Evolutionary conservation across 768 basidiomycete species (phyloP).

Genomic region (Baorangia bicolor): DNA sequence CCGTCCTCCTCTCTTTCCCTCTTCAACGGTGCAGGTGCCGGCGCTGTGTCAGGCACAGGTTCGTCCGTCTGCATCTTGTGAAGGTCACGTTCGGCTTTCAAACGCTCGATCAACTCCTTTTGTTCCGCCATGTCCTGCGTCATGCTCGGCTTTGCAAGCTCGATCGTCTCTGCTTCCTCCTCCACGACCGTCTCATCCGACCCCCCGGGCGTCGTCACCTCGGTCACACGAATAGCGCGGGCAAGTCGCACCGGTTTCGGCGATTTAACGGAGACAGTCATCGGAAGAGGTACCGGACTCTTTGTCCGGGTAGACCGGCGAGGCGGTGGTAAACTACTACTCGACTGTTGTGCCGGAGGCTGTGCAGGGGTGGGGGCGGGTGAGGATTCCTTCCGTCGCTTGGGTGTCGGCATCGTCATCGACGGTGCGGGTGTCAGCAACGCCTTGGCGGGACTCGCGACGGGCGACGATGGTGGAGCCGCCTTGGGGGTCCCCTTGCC

Average conservation of each 20-base stretch:
- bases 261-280: constrained; percentile 35
- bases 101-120: constrained; percentile 66
- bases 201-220: constrained; percentile 46
- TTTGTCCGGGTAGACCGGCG: constrained; percentile 44
- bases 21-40: constrained; percentile 40
- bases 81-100: constrained; percentile 63
- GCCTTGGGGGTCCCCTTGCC: constrained; percentile 33
- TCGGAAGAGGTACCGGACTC: constrained; percentile 37
- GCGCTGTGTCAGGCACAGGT: constrained; percentile 1
- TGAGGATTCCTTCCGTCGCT: constrained; percentile 66
- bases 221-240: constrained; percentile 24
- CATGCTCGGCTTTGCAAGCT: constrained; percentile 61
- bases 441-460: constrained; percentile 20
- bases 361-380: constrained; percentile 28
- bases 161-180: constrained; percentile 57
- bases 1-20: constrained; percentile 46
- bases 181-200: constrained; percentile 68
- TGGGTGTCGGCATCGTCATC: constrained; percentile 47
- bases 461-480: constrained; percentile 28
- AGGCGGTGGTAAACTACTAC: constrained; percentile 37
- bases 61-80: constrained; percentile 27
- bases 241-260: constrained; percentile 27
- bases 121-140: constrained; percentile 76
- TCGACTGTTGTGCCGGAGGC: constrained; percentile 16
- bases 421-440: constrained; percentile 37